These are phyloP conservation scores for Parsonsia alboflavescens DNA, from an alignment of 257 asterid species.

Conservation along the genomic window DNA sequence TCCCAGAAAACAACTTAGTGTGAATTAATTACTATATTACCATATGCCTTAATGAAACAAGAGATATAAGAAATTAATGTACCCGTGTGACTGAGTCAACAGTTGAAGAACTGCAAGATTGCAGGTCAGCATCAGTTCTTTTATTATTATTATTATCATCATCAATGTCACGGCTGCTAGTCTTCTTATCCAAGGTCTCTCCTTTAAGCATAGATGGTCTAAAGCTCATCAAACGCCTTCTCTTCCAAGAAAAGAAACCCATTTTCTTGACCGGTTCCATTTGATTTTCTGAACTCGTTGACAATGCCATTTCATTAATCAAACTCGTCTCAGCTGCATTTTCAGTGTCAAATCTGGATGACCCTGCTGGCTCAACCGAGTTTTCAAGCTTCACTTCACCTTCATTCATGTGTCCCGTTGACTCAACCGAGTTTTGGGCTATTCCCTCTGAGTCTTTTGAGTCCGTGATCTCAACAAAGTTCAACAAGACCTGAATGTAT, in stretches of 20 bases:
- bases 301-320: constrained; percentile 9
- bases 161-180: constrained; percentile 7
- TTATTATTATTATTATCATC: neutral
- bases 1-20: neutral
- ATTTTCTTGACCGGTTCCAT: constrained; percentile 37
- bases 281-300: constrained; percentile 9
- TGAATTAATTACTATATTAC: no score
- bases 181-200: constrained; percentile 26
- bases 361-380: constrained; percentile 27
- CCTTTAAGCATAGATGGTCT: constrained; percentile 37
- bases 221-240: constrained; percentile 47
- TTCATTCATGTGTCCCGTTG: constrained; percentile 7
- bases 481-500: constrained; percentile 38
- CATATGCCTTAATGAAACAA: neutral
- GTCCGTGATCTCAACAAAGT: constrained; percentile 41
- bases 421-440: constrained; percentile 7
- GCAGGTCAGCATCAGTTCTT: constrained; percentile 17
- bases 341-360: constrained; percentile 8
- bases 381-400: constrained; percentile 21
- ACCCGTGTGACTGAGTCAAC: constrained; percentile 12
- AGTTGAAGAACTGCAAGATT: constrained; percentile 4
- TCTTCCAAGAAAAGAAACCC: constrained; percentile 60
- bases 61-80: neutral
- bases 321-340: constrained; percentile 11
- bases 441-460: constrained; percentile 14